phyloP scores from a whole-genome alignment of 2,329 filamentous ascomycete species.

The Phialemoniopsis sp. region DNA sequence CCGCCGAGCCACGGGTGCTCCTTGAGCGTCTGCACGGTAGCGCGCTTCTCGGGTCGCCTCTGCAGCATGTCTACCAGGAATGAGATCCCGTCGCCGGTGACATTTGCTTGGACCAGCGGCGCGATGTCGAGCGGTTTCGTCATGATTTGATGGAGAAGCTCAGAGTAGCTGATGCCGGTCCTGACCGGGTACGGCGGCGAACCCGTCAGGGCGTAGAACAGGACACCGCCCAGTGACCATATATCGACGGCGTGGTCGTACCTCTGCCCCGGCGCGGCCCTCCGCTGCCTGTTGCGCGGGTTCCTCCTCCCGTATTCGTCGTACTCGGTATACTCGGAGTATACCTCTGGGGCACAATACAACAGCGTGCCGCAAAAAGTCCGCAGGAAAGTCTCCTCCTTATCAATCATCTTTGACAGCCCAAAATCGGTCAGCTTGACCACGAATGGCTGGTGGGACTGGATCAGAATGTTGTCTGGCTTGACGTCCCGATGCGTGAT shows the following conservation, averaged over 20 bases:
- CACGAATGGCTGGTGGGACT: constrained; percentile 64
- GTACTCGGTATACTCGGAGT: constrained; percentile 66
- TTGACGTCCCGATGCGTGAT: constrained; percentile 99
- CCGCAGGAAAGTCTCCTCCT: constrained; percentile 85
- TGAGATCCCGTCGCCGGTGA: constrained; percentile 67
- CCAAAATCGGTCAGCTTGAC: constrained; percentile 97
- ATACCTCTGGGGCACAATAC: constrained; percentile 96
- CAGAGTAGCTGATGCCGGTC: constrained; percentile 69
- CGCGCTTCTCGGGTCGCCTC: constrained; percentile 72
- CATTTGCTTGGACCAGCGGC: constrained; percentile 52
- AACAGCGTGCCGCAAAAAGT: constrained; percentile 95
- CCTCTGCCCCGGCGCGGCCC: constrained; percentile 50
- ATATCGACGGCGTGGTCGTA: constrained; percentile 94
- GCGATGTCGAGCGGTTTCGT: constrained; percentile 63
- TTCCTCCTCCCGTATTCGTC: constrained; percentile 66
- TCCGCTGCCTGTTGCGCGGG: constrained; percentile 59
- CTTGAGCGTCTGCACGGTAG: constrained; percentile 67
- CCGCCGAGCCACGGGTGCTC: constrained; percentile 68
- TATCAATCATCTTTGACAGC: constrained; percentile 88
- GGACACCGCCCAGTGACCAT: constrained; percentile 91
- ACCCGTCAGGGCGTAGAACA: constrained; percentile 81
- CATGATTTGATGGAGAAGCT: constrained; percentile 85
- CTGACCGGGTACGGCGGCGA: constrained; percentile 78
- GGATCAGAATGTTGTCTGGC: constrained; percentile 92
- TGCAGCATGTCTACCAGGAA: constrained; percentile 78